A percentile compares a stretch with the other conserved stretches of the same genome.
Evolutionary conservation across 371 early-diverging fungal genomes (phyloP).

Genomic region (Apophysomyces ossiformis): DNA sequence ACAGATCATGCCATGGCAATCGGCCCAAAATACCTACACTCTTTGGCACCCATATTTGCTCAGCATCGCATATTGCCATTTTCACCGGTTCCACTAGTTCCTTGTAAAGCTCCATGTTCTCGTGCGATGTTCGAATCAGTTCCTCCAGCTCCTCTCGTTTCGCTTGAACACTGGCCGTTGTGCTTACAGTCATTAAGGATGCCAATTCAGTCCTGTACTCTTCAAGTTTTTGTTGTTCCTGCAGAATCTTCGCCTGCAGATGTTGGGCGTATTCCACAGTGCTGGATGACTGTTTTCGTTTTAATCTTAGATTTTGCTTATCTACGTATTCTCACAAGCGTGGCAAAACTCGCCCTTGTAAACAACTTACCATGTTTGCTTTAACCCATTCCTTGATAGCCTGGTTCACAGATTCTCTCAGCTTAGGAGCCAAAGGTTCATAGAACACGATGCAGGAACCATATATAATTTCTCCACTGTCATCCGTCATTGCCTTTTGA

Average conservation of each 20-base stretch:
- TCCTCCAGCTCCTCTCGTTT: conserved; percentile 41
- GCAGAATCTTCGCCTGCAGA: conserved; percentile 47
- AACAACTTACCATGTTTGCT: conserved; percentile 49
- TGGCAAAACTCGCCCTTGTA: too few relatives aligned
- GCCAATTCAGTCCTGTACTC: conserved; percentile 21
- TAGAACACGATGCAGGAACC: conserved; percentile 77
- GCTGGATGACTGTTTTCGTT: conserved; percentile 41
- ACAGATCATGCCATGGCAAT: conserved; percentile 75
- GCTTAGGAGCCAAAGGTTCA: conserved; percentile 51
- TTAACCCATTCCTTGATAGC: conserved; percentile 57
- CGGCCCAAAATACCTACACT: conserved; percentile 72
- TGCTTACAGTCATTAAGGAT: conserved; percentile 19
- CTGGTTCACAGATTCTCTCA: conserved; percentile 51
- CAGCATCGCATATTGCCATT: conserved; percentile 56
- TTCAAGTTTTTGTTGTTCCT: conserved; percentile 32
- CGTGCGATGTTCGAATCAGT: conserved; percentile 59
- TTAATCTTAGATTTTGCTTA: too few relatives aligned
- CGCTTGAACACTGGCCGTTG: conserved; percentile 30
- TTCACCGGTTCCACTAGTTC: conserved; percentile 72
- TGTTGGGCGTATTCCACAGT: conserved; percentile 61
- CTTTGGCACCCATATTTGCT: conserved; percentile 75
- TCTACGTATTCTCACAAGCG: too few relatives aligned
- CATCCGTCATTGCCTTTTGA: conserved; percentile 69
- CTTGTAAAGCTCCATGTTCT: conserved; percentile 67
- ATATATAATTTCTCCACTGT: conserved; percentile 66